Evolutionary conservation across 768 basidiomycete species (phyloP).

Genomic region (Serendipita sp.): DNA sequence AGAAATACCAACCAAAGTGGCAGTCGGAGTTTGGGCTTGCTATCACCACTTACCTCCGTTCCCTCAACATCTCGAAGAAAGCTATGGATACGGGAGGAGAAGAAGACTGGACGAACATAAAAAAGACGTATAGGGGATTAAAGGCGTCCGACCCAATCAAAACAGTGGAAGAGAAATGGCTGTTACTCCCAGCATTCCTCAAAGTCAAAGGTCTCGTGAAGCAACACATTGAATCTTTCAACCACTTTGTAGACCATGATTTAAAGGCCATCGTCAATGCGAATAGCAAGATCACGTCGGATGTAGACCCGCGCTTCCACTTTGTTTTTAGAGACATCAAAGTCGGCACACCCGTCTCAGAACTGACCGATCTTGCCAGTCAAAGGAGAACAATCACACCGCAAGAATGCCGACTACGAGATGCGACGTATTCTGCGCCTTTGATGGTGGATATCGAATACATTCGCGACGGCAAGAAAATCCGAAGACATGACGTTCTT

Average conservation of each 20-base stretch:
- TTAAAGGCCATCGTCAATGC: conserved; percentile 93
- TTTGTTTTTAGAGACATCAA: conserved; percentile 92
- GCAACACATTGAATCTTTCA: conserved; percentile 98
- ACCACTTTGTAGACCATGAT: conserved; percentile 95
- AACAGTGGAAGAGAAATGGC: conserved; percentile 97
- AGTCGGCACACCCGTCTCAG: conserved; percentile 82
- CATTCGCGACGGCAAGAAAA: conserved; percentile 78
- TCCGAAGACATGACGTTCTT: conserved; percentile 64
- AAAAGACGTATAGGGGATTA: conserved; percentile 32
- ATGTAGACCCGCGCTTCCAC: conserved; percentile 93
- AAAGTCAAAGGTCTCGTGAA: conserved; percentile 98
- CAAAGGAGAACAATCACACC: conserved; percentile 66
- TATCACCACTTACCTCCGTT: neutral
- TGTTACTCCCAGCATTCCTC: conserved; percentile 86
- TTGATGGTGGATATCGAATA: conserved; percentile 92
- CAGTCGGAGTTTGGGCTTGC: neutral
- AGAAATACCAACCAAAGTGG: too few species aligned
- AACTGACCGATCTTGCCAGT: conserved; percentile 64
- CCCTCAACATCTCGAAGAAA: neutral
- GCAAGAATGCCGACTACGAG: conserved; percentile 91
- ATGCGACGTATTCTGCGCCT: conserved; percentile 86
- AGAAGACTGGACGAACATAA: conserved; percentile 2
- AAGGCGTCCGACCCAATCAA: conserved; percentile 83
- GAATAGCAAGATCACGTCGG: conserved; percentile 86
- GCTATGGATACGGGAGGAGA: neutral